These are phyloP conservation scores for Solanum virginianum DNA, from an alignment of 257 asterid species.

Conservation along the genomic window DNA sequence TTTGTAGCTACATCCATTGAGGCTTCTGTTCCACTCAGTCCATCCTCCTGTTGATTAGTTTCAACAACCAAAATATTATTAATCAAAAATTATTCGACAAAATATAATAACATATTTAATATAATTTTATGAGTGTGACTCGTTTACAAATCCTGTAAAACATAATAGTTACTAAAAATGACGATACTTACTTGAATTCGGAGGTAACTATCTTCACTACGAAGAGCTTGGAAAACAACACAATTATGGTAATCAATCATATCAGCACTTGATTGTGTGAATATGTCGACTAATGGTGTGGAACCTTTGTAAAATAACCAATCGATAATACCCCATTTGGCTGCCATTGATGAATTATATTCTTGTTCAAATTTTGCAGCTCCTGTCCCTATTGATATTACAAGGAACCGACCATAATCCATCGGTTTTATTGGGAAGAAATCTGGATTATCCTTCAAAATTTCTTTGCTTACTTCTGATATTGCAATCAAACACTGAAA, in stretches of 20 bases:
- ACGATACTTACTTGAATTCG: no score
- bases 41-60: no score
- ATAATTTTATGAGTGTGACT: no score
- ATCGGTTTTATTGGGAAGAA: conserved; percentile 7
- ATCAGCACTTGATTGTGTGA: conserved; percentile 28
- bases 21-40: conserved; percentile 20
- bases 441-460: conserved; percentile 5
- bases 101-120: no score
- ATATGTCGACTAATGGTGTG: conserved; percentile 27
- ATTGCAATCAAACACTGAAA: conserved; percentile 37
- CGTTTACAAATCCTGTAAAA: not conserved
- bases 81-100: no score
- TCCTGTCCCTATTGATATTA: conserved; percentile 38
- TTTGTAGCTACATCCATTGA: conserved; percentile 35
- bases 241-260: conserved; percentile 37
- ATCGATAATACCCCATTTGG: conserved; percentile 26
- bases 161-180: not conserved
- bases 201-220: conserved; percentile 8
- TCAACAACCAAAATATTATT: no score
- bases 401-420: conserved; percentile 23
- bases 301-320: conserved; percentile 23
- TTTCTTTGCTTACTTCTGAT: conserved; percentile 20
- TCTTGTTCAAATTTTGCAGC: conserved; percentile 16
- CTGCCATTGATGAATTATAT: conserved; percentile 13
- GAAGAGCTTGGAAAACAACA: conserved; percentile 24